Percentiles rank a stretch among this genome's conserved stretches.
Conservation (phyloP, 257 asterid species). For the Jaltomata sinuosa region DNA sequence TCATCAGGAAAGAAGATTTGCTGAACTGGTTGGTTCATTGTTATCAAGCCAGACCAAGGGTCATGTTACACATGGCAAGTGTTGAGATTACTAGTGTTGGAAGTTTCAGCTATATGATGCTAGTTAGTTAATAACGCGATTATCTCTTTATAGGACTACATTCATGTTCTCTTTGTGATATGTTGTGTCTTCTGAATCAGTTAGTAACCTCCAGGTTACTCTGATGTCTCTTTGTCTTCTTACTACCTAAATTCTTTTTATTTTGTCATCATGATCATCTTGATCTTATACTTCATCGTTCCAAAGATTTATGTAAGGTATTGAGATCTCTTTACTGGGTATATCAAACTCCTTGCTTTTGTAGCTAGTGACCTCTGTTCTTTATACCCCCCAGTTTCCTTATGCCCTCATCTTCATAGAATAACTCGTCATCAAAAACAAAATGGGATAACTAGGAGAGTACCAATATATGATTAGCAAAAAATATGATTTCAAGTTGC, state of each 20-base stretch:
- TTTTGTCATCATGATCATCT: not conserved
- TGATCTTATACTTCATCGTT: not conserved
- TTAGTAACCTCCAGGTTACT: not conserved
- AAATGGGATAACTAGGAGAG: not conserved
- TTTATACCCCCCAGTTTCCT: not conserved
- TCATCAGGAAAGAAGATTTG: slow-evolving; percentile 87
- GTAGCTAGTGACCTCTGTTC: not conserved
- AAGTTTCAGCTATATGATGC: not conserved
- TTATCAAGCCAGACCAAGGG: slow-evolving; percentile 97
- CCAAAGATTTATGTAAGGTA: not conserved
- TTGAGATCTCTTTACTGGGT: not conserved
- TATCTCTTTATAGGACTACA: not conserved
- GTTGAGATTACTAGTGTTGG: not conserved
- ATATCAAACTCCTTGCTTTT: not conserved
- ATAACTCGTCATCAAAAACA: not conserved
- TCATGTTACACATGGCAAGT: slow-evolving; percentile 85
- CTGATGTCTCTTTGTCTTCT: not conserved
- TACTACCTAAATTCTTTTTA: not conserved
- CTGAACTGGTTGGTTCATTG: slow-evolving; percentile 73
- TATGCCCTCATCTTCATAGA: not conserved
- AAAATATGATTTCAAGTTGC: not conserved
- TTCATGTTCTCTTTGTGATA: not conserved
- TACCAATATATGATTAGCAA: not conserved
- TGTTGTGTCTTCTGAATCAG: not conserved
- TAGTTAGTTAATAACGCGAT: not conserved